Conservation (phyloP, 345 rosid genomes). For the Rhodamnia rubescens region DNA sequence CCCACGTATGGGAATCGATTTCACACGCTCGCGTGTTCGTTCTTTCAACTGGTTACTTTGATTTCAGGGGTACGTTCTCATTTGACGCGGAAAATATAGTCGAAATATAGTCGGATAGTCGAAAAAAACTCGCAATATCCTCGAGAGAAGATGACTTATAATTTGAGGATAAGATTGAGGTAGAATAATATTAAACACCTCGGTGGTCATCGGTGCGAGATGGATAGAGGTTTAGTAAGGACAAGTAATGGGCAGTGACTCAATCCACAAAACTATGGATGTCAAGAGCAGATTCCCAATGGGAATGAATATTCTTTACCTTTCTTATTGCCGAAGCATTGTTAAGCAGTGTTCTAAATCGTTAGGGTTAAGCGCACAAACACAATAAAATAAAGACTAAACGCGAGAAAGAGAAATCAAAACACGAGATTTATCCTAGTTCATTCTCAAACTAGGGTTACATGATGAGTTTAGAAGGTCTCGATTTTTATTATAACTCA, state of each 20-base stretch:
- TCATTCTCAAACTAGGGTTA: no score
- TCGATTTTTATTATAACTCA: no score
- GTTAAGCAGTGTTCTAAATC: neutral
- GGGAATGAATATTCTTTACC: neutral
- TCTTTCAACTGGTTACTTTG: no score
- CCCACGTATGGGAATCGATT: neutral
- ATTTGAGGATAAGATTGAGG: neutral
- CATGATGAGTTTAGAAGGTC: no score
- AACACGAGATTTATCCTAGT: no score
- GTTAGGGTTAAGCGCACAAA: no score
- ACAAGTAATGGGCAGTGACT: neutral
- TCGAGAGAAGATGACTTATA: neutral
- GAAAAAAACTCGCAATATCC: neutral
- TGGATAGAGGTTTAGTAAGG: neutral
- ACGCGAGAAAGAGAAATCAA: no score
- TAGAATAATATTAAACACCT: neutral
- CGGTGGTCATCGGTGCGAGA: neutral
- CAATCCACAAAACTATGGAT: neutral
- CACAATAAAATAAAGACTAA: no score
- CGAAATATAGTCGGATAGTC: no score
- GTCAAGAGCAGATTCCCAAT: neutral
- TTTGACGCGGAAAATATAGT: no score
- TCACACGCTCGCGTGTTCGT: no score
- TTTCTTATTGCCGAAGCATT: neutral
- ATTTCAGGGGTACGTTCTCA: no score